A percentile compares a stretch with the other conserved stretches of the same genome.
phyloP scores from a whole-genome alignment of 345 rosid species.

The Lepidium aucheri region DNA sequence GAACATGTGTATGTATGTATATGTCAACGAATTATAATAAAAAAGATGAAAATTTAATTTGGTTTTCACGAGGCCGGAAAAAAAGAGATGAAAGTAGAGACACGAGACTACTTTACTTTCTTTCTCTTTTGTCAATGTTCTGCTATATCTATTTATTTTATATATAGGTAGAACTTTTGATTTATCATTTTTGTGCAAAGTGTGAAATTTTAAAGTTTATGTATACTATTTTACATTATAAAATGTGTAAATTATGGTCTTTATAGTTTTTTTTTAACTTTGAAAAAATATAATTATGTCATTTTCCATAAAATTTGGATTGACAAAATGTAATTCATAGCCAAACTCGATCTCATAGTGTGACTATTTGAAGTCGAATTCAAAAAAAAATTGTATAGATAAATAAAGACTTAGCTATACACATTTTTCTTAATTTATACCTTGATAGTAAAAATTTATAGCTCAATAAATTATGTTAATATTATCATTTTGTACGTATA shows the following conservation, averaged over 20 bases:
- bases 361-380: too few species aligned
- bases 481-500: not conserved
- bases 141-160: constrained; percentile 3
- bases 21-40: not conserved
- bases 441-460: too few species aligned
- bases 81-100: constrained; percentile 24
- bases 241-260: not conserved
- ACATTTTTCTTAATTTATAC: too few species aligned
- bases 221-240: too few species aligned
- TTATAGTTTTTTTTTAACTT: not conserved
- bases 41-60: constrained; percentile 18
- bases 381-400: too few species aligned
- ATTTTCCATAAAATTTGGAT: not conserved
- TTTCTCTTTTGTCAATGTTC: constrained; percentile 21
- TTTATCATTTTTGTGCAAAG: not conserved
- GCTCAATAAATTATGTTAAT: too few species aligned
- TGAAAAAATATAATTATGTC: not conserved
- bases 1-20: not conserved
- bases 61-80: constrained; percentile 27
- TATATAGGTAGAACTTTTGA: constrained; percentile 10
- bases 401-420: too few species aligned
- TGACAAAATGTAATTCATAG: too few species aligned
- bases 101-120: constrained; percentile 22
- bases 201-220: not conserved
- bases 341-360: too few species aligned